Percentiles rank a stretch among this genome's conserved stretches.
phyloP scores from a whole-genome alignment of 805 yeast genomes.

The Saccharomycopsis olivae region DNA sequence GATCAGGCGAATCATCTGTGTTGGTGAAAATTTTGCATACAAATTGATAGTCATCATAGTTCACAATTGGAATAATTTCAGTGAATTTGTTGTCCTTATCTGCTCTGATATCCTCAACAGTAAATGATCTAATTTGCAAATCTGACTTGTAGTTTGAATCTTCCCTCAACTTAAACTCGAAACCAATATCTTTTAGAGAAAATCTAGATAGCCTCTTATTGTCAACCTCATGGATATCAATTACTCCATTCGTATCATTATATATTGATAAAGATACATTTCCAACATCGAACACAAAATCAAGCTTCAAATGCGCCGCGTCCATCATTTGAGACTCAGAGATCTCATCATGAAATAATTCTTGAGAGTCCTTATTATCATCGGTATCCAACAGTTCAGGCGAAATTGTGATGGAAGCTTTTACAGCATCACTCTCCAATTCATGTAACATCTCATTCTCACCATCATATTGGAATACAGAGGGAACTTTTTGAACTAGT shows the following conservation, averaged over 20 bases:
- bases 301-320: slow-evolving; percentile 27
- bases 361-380: slow-evolving; percentile 20
- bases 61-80: slow-evolving; percentile 66
- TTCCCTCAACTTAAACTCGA: slow-evolving; percentile 39
- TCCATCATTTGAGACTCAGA: neutral
- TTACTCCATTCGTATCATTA: slow-evolving; percentile 35
- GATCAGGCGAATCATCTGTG: slow-evolving; percentile 30
- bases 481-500: slow-evolving; percentile 44
- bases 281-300: slow-evolving; percentile 50
- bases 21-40: slow-evolving; percentile 40
- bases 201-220: slow-evolving; percentile 40
- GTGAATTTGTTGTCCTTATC: slow-evolving; percentile 58
- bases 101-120: slow-evolving; percentile 63
- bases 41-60: slow-evolving; percentile 60
- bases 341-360: slow-evolving; percentile 14
- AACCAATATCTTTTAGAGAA: slow-evolving; percentile 47
- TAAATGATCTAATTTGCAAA: slow-evolving; percentile 58
- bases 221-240: slow-evolving; percentile 25
- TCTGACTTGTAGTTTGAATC: slow-evolving; percentile 50
- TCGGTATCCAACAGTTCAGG: slow-evolving; percentile 22
- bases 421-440: slow-evolving; percentile 51
- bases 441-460: slow-evolving; percentile 36
- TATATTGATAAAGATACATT: slow-evolving; percentile 50
- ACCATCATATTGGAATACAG: slow-evolving; percentile 39
- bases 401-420: slow-evolving; percentile 44